These are phyloP conservation scores for Calocybe gangraenosa DNA, from an alignment of 768 basidiomycete species.

Conservation along the genomic window DNA sequence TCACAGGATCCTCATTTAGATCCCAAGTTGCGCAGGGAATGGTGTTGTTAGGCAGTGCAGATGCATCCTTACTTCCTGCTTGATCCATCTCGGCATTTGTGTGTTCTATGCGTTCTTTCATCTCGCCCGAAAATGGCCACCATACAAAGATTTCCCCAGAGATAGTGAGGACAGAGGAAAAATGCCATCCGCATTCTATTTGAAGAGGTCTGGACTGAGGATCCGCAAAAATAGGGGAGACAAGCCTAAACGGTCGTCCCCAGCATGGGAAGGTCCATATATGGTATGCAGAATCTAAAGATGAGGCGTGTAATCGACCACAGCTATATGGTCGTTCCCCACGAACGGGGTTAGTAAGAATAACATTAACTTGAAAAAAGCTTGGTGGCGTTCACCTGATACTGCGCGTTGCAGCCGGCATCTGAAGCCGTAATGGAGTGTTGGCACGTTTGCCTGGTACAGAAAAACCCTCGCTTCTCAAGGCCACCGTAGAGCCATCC, in stretches of 20 bases:
- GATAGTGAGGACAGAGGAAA: slow-evolving; percentile 69
- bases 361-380: neutral
- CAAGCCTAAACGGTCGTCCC: slow-evolving; percentile 72
- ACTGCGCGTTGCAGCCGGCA: slow-evolving; percentile 56
- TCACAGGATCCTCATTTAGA: slow-evolving; percentile 47
- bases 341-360: neutral
- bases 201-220: slow-evolving; percentile 42
- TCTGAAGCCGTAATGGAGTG: slow-evolving; percentile 51
- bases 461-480: slow-evolving; percentile 54
- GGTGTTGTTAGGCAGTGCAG: slow-evolving; percentile 29
- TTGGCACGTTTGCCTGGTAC: slow-evolving; percentile 43
- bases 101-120: slow-evolving; percentile 31
- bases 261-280: slow-evolving; percentile 78
- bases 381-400: slow-evolving; percentile 48
- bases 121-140: slow-evolving; percentile 57
- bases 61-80: slow-evolving; percentile 30
- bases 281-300: slow-evolving; percentile 52
- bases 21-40: slow-evolving; percentile 66
- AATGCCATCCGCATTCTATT: slow-evolving; percentile 79
- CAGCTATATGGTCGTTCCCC: slow-evolving; percentile 55
- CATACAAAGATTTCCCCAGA: slow-evolving; percentile 72
- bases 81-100: slow-evolving; percentile 45
- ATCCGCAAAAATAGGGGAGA: slow-evolving; percentile 43
- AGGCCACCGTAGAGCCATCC: slow-evolving; percentile 37
- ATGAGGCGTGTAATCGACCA: slow-evolving; percentile 69